Evolutionary conservation across 495 filamentous ascomycete genomes (phyloP).

Genomic region (Xylaria longipes): DNA sequence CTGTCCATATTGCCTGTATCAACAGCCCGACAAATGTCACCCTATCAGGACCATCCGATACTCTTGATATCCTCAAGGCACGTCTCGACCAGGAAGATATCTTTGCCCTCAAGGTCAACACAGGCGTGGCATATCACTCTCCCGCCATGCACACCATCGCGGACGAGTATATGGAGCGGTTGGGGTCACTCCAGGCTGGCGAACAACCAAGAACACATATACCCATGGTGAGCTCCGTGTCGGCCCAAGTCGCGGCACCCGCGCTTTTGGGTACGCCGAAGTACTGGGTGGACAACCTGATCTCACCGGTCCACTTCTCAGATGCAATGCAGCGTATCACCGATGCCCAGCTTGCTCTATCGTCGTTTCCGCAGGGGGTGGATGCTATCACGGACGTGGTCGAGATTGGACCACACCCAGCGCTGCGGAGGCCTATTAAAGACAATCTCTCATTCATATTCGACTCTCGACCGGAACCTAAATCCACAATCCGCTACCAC

Average conservation of each 20-base stretch:
- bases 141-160: conserved; percentile 45
- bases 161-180: conserved; percentile 40
- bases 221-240: conserved; percentile 43
- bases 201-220: conserved; percentile 23
- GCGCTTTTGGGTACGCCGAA: conserved; percentile 18
- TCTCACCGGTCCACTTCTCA: conserved; percentile 48
- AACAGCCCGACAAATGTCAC: conserved; percentile 56
- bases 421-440: too few relatives aligned
- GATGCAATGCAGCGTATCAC: conserved; percentile 42
- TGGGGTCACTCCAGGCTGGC: conserved; percentile 28
- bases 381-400: too few relatives aligned
- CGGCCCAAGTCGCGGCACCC: conserved; percentile 29
- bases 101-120: conserved; percentile 54
- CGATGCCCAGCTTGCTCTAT: conserved; percentile 36
- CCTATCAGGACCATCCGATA: conserved; percentile 45
- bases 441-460: too few relatives aligned
- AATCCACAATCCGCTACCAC: too few relatives aligned
- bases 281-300: conserved; percentile 51
- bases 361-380: too few relatives aligned
- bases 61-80: conserved; percentile 44
- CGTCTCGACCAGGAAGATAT: conserved; percentile 40
- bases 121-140: conserved; percentile 52
- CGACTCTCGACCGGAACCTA: too few relatives aligned
- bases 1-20: conserved; percentile 49
- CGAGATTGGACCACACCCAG: too few relatives aligned